Evolutionary conservation across 192 early-diverging fungal genomes (phyloP), one percentile per base, ranked within the genome.

Genomic region (Cetraspora pellucida): DNA sequence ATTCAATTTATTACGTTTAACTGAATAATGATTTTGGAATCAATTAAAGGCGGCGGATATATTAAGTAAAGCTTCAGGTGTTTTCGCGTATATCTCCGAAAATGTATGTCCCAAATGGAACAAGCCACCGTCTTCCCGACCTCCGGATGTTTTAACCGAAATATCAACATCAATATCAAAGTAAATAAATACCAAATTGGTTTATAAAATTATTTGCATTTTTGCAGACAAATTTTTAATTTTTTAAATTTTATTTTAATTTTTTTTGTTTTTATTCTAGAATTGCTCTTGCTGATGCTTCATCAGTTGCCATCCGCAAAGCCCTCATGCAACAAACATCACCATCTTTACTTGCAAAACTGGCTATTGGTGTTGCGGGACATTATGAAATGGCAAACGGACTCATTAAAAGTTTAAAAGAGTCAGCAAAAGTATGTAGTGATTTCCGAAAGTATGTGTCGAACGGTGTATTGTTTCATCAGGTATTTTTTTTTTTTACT

Each of bases 301-400:
- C 86, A 55, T 78, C 85, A 0, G 82, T 85, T 46, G 86, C 86
- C 2, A 86, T 89, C 30, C 80, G 84, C n/a, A 89, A 89, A 72
- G 85, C 85, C 23, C 23, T 83, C 0, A 80, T 83, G 75, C 61
- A 82, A 55, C 84, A 83, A 46, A 78, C 82, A 10, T 87, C 88
- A 0, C 84, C 86, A 37, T 86, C 86, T 0, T 77, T 89, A 2
- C 50, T 83, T 19, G 88, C 87, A 8, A 89, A 89, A 28, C 58
- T 89, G 10, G 84, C 86, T 3, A 84, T 89, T 27, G 87, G 87
- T 8, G 84, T 89, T 28, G 84, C 86, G 30, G 84, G 81, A 31
- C 82, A 88, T 37, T 89, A 89, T 70, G 88, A 89, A 59, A 83
- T 82, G 28, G 88, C 88, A 0, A 83, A 87, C 70, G 88, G 88